Conservation (phyloP, 495 filamentous ascomycete species). For the Trichoderma parareesei region DNA sequence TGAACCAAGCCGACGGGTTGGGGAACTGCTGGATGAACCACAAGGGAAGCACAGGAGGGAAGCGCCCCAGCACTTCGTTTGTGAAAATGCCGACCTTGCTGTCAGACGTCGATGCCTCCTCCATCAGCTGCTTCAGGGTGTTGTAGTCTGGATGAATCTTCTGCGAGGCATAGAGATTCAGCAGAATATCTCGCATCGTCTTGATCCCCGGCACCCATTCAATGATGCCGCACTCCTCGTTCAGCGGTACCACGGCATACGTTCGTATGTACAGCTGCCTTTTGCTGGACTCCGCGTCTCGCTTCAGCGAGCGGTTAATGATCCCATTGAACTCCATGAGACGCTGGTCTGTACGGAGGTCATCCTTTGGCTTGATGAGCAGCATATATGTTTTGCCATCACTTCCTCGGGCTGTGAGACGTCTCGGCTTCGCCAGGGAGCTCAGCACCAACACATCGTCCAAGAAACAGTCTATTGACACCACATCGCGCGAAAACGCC, state of each 20-base stretch:
- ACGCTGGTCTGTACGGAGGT: constrained; percentile 91
- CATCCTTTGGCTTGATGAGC: constrained; percentile 95
- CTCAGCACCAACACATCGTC: constrained; percentile 85
- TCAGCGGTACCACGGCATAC: constrained; percentile 90
- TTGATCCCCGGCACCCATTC: constrained; percentile 98
- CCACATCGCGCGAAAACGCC: constrained; percentile 62
- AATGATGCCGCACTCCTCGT: constrained; percentile 95
- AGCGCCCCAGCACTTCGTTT: constrained; percentile 54
- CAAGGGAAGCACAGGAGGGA: constrained; percentile 75
- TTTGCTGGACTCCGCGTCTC: constrained; percentile 81
- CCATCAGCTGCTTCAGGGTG: constrained; percentile 38
- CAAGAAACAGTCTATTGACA: constrained; percentile 53
- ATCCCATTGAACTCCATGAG: constrained; percentile 99
- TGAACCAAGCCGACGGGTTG: constrained; percentile 85
- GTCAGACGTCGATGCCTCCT: constrained; percentile 33
- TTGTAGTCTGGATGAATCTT: constrained; percentile 48
- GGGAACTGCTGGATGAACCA: constrained; percentile 97
- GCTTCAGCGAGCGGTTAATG: constrained; percentile 89
- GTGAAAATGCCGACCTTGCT: constrained; percentile 58
- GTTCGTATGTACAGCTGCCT: constrained; percentile 83
- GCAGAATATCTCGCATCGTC: constrained; percentile 84
- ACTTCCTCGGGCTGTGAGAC: constrained; percentile 77
- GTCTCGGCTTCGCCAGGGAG: constrained; percentile 87
- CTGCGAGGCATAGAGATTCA: constrained; percentile 65
- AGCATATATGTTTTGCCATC: constrained; percentile 83